phyloP scores from a whole-genome alignment of 2,329 filamentous ascomycete species.

The Truncatella angustata region DNA sequence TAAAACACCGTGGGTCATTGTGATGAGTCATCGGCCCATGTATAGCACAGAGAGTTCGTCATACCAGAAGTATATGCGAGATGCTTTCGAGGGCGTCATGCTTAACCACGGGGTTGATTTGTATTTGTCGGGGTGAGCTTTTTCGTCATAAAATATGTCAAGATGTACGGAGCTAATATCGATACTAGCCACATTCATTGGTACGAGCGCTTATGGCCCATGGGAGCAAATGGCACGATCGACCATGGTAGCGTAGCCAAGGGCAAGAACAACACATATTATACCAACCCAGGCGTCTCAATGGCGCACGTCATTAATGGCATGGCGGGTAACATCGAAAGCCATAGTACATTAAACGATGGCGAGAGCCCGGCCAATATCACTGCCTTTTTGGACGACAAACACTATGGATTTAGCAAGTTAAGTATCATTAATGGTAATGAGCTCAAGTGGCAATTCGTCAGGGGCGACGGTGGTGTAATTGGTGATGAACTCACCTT shows the following conservation, averaged over 20 bases:
- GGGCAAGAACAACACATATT: constrained; percentile 6
- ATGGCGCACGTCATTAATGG: constrained; percentile 6
- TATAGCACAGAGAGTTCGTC: constrained; percentile 36
- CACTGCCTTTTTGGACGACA: neutral
- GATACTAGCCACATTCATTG: constrained; percentile 1
- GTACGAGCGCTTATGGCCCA: neutral
- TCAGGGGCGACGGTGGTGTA: neutral
- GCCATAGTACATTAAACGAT: neutral
- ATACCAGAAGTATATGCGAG: constrained; percentile 28
- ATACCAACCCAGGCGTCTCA: neutral
- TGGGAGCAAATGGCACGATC: constrained; percentile 3
- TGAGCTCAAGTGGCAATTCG: constrained; percentile 7
- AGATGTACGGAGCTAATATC: neutral
- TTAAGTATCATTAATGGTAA: neutral
- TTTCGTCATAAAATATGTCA: neutral
- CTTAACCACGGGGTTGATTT: constrained; percentile 57
- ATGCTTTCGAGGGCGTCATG: constrained; percentile 51
- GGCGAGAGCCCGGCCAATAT: neutral
- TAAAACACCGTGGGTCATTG: constrained; percentile 53
- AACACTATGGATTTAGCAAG: constrained; percentile 7
- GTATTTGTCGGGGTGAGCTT: constrained; percentile 32
- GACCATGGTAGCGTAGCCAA: constrained; percentile 1
- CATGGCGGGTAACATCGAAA: constrained; percentile 7
- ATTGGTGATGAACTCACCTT: neutral
- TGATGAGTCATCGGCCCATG: constrained; percentile 44